Evolutionary conservation across 73 alveolate species (phyloP).

Genomic region (Tetrahymena thermophila): DNA sequence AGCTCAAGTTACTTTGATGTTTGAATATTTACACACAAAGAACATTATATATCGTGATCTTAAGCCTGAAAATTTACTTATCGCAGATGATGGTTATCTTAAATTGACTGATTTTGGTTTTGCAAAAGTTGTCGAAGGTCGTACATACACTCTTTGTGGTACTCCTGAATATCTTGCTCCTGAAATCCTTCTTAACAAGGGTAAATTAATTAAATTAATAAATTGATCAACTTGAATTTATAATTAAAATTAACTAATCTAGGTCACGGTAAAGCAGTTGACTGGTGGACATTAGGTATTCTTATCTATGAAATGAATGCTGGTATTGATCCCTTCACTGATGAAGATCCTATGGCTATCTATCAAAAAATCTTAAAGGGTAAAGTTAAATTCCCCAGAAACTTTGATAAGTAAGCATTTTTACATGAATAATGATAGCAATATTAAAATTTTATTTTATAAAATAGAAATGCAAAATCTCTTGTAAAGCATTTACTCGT

Average conservation of each 20-base stretch:
- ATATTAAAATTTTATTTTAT: not conserved
- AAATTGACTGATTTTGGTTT: conserved; percentile 94
- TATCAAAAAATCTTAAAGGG: conserved; percentile 73
- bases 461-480: conserved; percentile 63
- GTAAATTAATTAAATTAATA: not conserved
- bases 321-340: conserved; percentile 78
- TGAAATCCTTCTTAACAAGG: conserved; percentile 82
- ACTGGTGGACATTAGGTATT: conserved; percentile 89
- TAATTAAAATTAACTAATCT: not conserved
- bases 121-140: conserved; percentile 86
- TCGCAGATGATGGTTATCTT: conserved; percentile 86
- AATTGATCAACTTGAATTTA: too few relatives aligned
- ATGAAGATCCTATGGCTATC: conserved; percentile 77
- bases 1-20: conserved; percentile 60
- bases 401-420: conserved; percentile 52
- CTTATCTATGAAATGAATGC: conserved; percentile 78
- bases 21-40: conserved; percentile 64
- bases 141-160: conserved; percentile 96
- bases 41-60: conserved; percentile 69
- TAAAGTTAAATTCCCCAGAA: conserved; percentile 69
- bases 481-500: conserved; percentile 77
- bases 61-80: conserved; percentile 90
- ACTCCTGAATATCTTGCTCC: conserved; percentile 99
- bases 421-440: not conserved
- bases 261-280: conserved; percentile 97